Evolutionary conservation across 768 basidiomycete species (phyloP), one percentile per base, ranked within the genome.

Genomic region (Imleria badia): DNA sequence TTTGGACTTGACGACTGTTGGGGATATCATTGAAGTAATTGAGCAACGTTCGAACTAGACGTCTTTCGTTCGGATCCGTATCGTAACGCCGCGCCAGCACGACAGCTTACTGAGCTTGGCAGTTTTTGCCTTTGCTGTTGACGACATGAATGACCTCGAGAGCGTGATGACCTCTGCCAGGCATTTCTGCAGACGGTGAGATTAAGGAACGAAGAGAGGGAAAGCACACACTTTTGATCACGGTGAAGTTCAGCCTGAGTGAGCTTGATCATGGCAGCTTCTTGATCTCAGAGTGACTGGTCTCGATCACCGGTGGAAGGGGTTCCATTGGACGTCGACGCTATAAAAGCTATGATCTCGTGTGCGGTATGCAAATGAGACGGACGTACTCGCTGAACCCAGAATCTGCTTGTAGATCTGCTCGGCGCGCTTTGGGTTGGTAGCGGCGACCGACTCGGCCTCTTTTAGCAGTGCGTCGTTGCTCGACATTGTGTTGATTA

Each of bases 121-220:
- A 0, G 96, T 97, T 73, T 98, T 97, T 2, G 94, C 95, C 73
- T 98, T 98, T 15, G 95, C 95, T 0, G 93, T 91, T n/a, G 89
- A 88, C 0, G 91, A 86, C 82, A 96, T 91, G 77, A 95, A 94
- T 0, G 83, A 78, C 45, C 94, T 77, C 0, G 91, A 93, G 26
- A 87, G 78, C 0, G 85, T 89, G 51, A 97, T 91, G 35, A 96
- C 86, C 51, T 93, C 83, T 11, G 94, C 91, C 3, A 98, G 78
- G 17, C 86, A 75, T 98, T 89, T 65, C 94, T 97, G 60, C 20
- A 22, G 49, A 29, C 17, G 13, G 46, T n/a, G n/a, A n/a, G n/a
- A n/a, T n/a, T 61, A 41, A 54, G 45, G 41, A 6, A 17, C 45
- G 13, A 51, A 19, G 5, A 19, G 40, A 19, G 19, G 10, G 30